Base-by-base conservation (phyloP, 306 rosid species). In the Sphenostylis stenocarpa region DNA sequence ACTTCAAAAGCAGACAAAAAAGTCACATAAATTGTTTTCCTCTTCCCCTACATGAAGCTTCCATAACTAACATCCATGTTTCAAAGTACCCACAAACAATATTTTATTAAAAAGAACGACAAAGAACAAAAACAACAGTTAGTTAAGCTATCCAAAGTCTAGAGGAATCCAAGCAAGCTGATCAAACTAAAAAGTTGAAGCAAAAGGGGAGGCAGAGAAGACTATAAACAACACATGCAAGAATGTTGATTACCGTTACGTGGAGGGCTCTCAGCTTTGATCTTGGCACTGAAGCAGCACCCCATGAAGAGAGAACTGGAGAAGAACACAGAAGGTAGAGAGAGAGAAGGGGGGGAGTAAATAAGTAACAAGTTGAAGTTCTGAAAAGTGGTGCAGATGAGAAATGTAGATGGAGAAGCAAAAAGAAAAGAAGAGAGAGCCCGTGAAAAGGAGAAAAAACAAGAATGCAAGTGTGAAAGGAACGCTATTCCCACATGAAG, bases 241-340 rank as follows among this genome's bases (percentile, higher is more conserved):
- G 29, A 75, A 63, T 28, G 21, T 13, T 41, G 17, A n/a, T 65
- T 86, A 92, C 96, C 99, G 83, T 89, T 75, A 1, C 80, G 90
- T 61, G 85, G 87, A 82, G 97, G 93, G 89, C 97, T 96, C 63
- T 92, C 97, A 75, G 98, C 99, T 82, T 96, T 96, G 84, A 96
- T 86, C 70, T 86, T 86, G 13, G 91, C 90, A 86, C 98, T 89
- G 0, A 77, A 80, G 84, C 98, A 92, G 58, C 97, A 91, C 81
- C 99, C 99, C 99, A 96, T 96, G 61, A 81, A 43, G 74, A 21
- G 20, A 57, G 28, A 36, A 15, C 4, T 1, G 48, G 20, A 49
- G 34, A 72, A 72, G 36, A 67, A 76, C 41, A 67, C 19, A 77
- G 82, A 71, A 70, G 65, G 1, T 14, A 58, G 66, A 71, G 67